Conservation (phyloP, 257 asterid genomes). For the Nicotiana attenuata region DNA sequence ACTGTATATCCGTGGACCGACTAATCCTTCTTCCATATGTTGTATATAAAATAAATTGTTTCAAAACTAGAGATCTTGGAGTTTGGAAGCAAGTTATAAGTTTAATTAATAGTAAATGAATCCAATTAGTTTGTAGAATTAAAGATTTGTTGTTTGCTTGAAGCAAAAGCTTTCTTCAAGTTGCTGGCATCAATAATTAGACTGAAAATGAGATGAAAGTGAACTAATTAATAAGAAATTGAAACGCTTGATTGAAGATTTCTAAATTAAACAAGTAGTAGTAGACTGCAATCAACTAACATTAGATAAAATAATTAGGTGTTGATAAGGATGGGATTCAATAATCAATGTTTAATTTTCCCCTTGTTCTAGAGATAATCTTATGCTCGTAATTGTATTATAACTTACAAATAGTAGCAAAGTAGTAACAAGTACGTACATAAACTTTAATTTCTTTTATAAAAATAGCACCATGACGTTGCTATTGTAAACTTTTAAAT, state of each 20-base stretch:
- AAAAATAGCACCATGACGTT: neutral
- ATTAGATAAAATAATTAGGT: neutral
- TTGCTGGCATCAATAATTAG: neutral
- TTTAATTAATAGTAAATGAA: neutral
- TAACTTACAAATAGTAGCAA: neutral
- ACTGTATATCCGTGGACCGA: constrained; percentile 47
- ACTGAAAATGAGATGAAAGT: neutral
- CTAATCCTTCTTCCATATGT: neutral
- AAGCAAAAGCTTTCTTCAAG: neutral
- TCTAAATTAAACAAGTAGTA: neutral
- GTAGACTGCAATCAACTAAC: neutral
- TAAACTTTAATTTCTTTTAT: neutral
- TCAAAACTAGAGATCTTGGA: too few species aligned
- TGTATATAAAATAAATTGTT: too few species aligned
- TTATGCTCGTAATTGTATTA: neutral
- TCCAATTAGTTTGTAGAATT: neutral
- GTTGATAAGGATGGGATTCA: neutral
- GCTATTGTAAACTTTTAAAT: neutral
- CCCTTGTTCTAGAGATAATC: neutral
- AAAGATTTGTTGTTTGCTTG: neutral
- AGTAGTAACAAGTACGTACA: neutral
- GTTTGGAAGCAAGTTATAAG: neutral
- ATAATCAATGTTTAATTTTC: neutral
- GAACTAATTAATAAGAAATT: neutral
- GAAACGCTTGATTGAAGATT: neutral